Percentiles rank a stretch among this genome's conserved stretches.
Evolutionary conservation across 108 stramenopile species (phyloP).

Genomic region (Aurantiochytrium sp.): DNA sequence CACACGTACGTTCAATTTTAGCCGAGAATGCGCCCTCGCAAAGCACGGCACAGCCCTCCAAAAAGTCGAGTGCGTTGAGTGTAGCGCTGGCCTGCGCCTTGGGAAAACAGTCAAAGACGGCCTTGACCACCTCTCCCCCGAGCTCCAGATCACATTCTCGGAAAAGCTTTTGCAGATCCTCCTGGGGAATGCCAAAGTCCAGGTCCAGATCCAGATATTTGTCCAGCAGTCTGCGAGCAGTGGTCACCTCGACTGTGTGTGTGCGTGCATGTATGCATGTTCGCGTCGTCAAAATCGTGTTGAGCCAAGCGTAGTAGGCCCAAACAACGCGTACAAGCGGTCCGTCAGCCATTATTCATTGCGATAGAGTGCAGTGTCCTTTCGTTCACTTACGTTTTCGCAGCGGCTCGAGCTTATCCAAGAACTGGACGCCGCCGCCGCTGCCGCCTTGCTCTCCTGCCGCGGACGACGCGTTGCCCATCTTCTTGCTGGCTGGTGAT

Average conservation of each 20-base stretch:
- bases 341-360: not conserved
- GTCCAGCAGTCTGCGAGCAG: not conserved
- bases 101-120: not conserved
- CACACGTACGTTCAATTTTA: not conserved
- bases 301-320: no score
- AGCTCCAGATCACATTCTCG: constrained; percentile 11
- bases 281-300: no score
- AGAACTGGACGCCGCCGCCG: not conserved
- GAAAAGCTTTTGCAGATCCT: not conserved
- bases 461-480: not conserved
- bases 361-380: not conserved
- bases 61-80: not conserved
- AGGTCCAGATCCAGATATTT: not conserved
- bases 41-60: not conserved
- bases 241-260: not conserved
- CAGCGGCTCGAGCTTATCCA: not conserved
- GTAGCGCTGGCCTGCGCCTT: not conserved
- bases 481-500: not conserved
- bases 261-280: not conserved
- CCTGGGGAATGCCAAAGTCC: constrained; percentile 6
- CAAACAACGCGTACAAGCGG: no score
- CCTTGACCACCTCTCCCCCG: not conserved
- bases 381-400: not conserved
- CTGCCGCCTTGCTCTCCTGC: not conserved
- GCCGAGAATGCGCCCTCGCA: not conserved